phyloP scores from a whole-genome alignment of 306 rosid genomes.

The Medicago ruthenica region DNA sequence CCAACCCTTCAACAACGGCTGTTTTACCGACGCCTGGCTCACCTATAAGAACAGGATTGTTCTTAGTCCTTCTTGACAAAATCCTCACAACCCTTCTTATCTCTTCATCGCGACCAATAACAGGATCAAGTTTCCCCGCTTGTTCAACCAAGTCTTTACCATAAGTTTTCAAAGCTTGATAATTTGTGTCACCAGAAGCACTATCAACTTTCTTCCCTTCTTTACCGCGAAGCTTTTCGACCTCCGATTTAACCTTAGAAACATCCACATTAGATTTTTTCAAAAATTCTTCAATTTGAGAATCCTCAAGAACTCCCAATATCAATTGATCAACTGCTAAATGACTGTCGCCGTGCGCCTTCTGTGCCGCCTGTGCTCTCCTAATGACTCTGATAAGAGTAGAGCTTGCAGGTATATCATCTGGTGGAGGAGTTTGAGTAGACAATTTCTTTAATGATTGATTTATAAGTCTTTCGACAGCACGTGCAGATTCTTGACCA shows the following conservation, averaged over 20 bases:
- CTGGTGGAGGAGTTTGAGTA: slow-evolving; percentile 76
- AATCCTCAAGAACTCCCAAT: slow-evolving; percentile 83
- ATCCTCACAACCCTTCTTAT: slow-evolving; percentile 52
- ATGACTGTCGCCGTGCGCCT: slow-evolving; percentile 73
- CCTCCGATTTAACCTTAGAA: slow-evolving; percentile 57
- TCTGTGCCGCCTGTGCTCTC: slow-evolving; percentile 78
- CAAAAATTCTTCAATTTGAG: slow-evolving; percentile 71
- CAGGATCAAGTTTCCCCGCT: slow-evolving; percentile 87
- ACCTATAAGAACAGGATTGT: background rate
- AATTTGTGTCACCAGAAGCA: slow-evolving; percentile 59
- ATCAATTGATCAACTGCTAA: slow-evolving; percentile 83
- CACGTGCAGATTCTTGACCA: slow-evolving; percentile 53
- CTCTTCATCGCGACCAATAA: slow-evolving; percentile 86
- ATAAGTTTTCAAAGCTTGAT: slow-evolving; percentile 77
- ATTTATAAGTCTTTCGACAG: background rate
- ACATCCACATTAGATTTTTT: slow-evolving; percentile 74
- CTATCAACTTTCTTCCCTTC: background rate
- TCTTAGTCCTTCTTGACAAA: slow-evolving; percentile 1
- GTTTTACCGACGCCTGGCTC: slow-evolving; percentile 90
- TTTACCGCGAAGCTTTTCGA: background rate
- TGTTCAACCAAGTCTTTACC: slow-evolving; percentile 83
- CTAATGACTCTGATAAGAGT: slow-evolving; percentile 67
- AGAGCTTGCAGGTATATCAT: slow-evolving; percentile 71
- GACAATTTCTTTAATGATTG: background rate
- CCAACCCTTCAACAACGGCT: slow-evolving; percentile 88